Percentiles rank a stretch among this genome's conserved stretches.
phyloP scores from a whole-genome alignment of 2,329 filamentous ascomycete species.

The Pseudonectria buxi region DNA sequence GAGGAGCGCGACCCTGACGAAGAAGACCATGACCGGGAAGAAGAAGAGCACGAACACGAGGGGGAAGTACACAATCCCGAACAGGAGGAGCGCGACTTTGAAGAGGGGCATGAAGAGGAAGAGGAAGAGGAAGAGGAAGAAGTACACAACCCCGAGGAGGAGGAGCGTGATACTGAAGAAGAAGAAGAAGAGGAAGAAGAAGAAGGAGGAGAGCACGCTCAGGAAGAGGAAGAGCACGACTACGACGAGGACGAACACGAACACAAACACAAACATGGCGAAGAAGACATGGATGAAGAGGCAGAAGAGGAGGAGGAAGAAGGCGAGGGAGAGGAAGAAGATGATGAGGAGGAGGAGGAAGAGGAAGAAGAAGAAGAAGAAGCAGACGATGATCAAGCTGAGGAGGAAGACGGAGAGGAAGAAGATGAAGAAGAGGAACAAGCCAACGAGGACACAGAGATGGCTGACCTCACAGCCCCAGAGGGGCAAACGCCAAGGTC shows the following conservation, averaged over 20 bases:
- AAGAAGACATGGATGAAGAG: slow-evolving; percentile 2
- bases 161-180: slow-evolving; percentile 1
- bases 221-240: not conserved
- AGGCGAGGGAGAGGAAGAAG: slow-evolving; percentile 1
- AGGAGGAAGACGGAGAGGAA: not conserved
- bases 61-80: slow-evolving; percentile 9
- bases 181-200: not conserved
- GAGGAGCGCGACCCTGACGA: slow-evolving; percentile 4
- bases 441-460: slow-evolving; percentile 11
- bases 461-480: slow-evolving; percentile 6
- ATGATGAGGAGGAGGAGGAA: slow-evolving; percentile 1
- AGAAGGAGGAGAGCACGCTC: not conserved
- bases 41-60: slow-evolving; percentile 13
- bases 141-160: slow-evolving; percentile 1
- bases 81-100: slow-evolving; percentile 9
- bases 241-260: too few relatives aligned
- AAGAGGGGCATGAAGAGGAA: slow-evolving; percentile 14
- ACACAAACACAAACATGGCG: too few relatives aligned
- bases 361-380: slow-evolving; percentile 1
- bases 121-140: slow-evolving; percentile 7
- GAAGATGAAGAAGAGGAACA: slow-evolving; percentile 1
- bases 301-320: slow-evolving; percentile 1
- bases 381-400: slow-evolving; percentile 3
- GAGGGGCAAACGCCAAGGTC: too few relatives aligned
- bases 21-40: slow-evolving; percentile 13